A percentile compares a stretch with the other conserved stretches of the same genome.
These are phyloP conservation scores for Symbiodinium pilosum DNA, from an alignment of 73 alveolate genomes.

Conservation along the genomic window DNA sequence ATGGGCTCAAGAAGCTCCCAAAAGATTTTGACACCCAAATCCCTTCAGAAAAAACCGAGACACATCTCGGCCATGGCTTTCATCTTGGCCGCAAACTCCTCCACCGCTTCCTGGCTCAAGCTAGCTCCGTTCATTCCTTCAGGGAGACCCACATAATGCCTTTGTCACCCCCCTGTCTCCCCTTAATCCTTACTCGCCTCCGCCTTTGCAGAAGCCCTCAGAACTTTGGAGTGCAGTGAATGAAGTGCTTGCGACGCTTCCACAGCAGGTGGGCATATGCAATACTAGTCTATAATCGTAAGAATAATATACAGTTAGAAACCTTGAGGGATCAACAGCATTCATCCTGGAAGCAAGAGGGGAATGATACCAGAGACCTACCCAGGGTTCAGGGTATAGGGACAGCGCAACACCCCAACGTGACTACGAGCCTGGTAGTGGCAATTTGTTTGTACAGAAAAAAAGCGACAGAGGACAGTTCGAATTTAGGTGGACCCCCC, in stretches of 20 bases:
- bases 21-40: background rate
- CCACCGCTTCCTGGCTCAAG: constrained; percentile 25
- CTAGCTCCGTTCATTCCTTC: no score
- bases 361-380: background rate
- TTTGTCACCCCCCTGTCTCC: no score
- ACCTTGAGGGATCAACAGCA: no score
- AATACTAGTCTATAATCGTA: background rate
- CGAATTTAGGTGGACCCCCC: no score
- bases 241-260: no score
- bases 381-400: no score
- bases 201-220: no score
- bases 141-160: no score
- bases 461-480: no score
- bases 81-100: constrained; percentile 9
- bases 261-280: background rate
- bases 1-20: background rate
- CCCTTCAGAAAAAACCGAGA: background rate
- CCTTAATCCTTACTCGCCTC: no score
- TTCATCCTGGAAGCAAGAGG: background rate
- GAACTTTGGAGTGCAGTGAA: no score
- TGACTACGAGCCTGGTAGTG: background rate
- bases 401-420: background rate
- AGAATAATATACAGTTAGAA: no score
- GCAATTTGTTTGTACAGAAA: background rate
- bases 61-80: constrained; percentile 8